Percentiles rank a stretch among this genome's conserved stretches.
phyloP scores from a whole-genome alignment of 2,329 filamentous ascomycete species.

The Cryphonectria radicalis region DNA sequence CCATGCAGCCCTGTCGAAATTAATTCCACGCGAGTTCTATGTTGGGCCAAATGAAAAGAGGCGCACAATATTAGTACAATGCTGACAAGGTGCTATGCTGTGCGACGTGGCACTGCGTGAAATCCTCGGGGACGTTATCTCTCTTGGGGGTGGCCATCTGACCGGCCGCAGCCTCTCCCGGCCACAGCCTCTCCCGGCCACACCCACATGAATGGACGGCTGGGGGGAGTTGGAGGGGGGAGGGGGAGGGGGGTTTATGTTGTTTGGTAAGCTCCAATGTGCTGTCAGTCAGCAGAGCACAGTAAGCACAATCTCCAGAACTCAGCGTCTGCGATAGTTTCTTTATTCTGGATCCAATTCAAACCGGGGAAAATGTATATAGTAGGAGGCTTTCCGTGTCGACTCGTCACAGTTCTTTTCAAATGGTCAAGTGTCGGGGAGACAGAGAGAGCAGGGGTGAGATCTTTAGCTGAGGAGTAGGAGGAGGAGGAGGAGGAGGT shows the following conservation, averaged over 20 bases:
- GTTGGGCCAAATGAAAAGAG: neutral
- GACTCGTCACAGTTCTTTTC: neutral
- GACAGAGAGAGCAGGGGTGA: neutral
- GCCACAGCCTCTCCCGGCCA: constrained; percentile 1
- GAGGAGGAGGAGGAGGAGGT: neutral
- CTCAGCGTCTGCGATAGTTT: neutral
- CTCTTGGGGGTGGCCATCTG: neutral
- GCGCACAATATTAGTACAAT: neutral
- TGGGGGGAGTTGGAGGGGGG: neutral
- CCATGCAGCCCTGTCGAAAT: constrained; percentile 3
- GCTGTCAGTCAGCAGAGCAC: constrained; percentile 2
- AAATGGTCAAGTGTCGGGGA: neutral
- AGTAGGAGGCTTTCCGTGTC: neutral
- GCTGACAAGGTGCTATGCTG: neutral
- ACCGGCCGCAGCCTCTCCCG: no score
- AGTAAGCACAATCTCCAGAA: neutral
- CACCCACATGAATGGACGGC: neutral
- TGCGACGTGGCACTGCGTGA: neutral
- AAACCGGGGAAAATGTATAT: neutral
- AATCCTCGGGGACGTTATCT: neutral
- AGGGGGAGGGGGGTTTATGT: no score
- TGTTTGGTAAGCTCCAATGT: neutral
- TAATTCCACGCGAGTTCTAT: neutral
- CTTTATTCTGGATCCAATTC: neutral
- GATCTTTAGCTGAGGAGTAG: neutral